Evolutionary conservation across 1,139 yeast genomes (phyloP).

Genomic region (Debaryomyces robertsiae): DNA sequence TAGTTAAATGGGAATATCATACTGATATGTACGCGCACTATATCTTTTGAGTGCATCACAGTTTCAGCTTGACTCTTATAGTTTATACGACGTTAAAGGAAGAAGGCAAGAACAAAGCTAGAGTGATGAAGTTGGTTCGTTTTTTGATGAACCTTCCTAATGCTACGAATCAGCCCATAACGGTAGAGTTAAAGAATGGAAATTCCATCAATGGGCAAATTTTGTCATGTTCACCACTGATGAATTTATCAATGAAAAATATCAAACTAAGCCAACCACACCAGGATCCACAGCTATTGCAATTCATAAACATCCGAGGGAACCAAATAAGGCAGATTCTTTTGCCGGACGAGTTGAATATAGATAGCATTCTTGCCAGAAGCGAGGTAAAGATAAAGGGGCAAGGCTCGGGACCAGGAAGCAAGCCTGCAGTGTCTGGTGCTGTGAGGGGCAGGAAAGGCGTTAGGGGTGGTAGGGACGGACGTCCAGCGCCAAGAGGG

Average conservation of each 20-base stretch:
- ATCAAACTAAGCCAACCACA: constrained; percentile 75
- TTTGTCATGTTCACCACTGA: constrained; percentile 83
- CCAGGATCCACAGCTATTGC: constrained; percentile 73
- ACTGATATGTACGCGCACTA: too few species aligned
- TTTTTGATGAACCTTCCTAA: constrained; percentile 79
- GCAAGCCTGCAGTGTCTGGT: constrained; percentile 15
- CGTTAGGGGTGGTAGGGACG: constrained; percentile 18
- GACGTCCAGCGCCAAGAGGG: constrained; percentile 21
- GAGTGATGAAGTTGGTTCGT: constrained; percentile 51
- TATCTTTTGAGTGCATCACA: not conserved
- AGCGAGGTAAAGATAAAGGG: constrained; percentile 42
- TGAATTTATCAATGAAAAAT: constrained; percentile 86
- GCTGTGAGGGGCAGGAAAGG: constrained; percentile 12
- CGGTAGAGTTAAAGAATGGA: constrained; percentile 92
- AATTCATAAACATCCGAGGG: constrained; percentile 85
- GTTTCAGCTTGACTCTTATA: too few species aligned
- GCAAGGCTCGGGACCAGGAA: constrained; percentile 45
- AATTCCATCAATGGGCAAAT: constrained; percentile 50
- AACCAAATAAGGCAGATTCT: constrained; percentile 84
- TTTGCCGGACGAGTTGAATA: constrained; percentile 84
- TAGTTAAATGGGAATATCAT: too few species aligned
- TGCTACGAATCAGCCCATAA: constrained; percentile 78
- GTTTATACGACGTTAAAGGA: too few species aligned
- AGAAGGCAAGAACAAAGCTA: not conserved
- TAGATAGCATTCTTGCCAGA: constrained; percentile 68